These are phyloP conservation scores for Chlorella sorokiniana DNA, from an alignment of 139 green algal genomes.

Conservation along the genomic window DNA sequence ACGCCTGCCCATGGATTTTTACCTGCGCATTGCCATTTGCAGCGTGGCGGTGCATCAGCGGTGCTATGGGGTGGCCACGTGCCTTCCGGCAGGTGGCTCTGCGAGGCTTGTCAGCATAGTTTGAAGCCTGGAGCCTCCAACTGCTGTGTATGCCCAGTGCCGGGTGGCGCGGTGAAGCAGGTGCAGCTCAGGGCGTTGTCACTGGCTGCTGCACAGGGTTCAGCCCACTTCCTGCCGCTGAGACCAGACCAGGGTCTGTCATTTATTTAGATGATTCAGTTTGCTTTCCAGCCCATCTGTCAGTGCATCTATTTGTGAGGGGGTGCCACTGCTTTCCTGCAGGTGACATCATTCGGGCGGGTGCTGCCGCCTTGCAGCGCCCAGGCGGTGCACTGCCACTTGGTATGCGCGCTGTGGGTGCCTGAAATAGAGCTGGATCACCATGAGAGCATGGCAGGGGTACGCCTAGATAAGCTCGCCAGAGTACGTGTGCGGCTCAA, in stretches of 20 bases:
- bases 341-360: constrained; percentile 28
- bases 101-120: constrained; percentile 39
- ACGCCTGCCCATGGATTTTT: background rate
- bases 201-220: too few relatives aligned
- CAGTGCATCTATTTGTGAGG: too few relatives aligned
- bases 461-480: constrained; percentile 34
- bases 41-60: constrained; percentile 45
- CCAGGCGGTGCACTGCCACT: constrained; percentile 35
- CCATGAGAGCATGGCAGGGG: constrained; percentile 27
- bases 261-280: too few relatives aligned
- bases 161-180: constrained; percentile 36
- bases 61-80: constrained; percentile 49
- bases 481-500: constrained; percentile 31
- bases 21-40: constrained; percentile 1
- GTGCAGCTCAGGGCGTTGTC: constrained; percentile 15
- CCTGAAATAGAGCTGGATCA: constrained; percentile 39
- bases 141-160: constrained; percentile 46
- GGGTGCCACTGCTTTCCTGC: background rate
- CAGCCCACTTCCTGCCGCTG: too few relatives aligned
- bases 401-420: constrained; percentile 51
- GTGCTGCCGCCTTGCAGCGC: constrained; percentile 13
- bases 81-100: constrained; percentile 46
- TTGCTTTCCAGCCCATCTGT: too few relatives aligned
- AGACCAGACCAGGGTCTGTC: too few relatives aligned
- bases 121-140: constrained; percentile 28